A percentile compares a stretch with the other conserved stretches of the same genome.
phyloP scores from a whole-genome alignment of 768 basidiomycete genomes.

The Suillus luteus region DNA sequence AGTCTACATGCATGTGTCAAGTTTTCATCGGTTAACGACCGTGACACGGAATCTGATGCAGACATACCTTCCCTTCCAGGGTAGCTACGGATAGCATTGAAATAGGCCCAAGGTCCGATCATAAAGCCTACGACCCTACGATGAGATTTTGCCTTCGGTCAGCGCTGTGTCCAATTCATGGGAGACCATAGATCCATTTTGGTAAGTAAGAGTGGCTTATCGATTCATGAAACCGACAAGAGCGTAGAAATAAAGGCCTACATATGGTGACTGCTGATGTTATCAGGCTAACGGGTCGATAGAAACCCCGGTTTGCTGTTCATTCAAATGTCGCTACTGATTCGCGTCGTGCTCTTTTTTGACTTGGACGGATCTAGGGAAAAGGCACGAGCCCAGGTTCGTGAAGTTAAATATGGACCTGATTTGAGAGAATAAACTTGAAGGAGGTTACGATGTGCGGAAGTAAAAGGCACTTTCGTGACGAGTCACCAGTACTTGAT shows the following conservation, averaged over 20 bases:
- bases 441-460: not conserved
- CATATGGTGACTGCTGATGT: not conserved
- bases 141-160: not conserved
- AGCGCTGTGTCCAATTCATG: not conserved
- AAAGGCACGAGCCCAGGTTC: not conserved
- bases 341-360: not conserved
- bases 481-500: not conserved
- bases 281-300: not conserved
- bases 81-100: conserved; percentile 85
- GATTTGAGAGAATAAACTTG: not conserved
- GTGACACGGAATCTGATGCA: conserved; percentile 80
- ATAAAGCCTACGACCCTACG: conserved; percentile 76
- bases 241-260: not conserved
- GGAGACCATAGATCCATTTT: not conserved
- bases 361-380: not conserved
- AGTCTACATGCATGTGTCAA: conserved; percentile 98
- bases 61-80: conserved; percentile 79
- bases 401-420: not conserved
- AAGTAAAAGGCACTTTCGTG: not conserved
- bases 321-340: not conserved
- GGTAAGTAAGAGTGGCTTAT: not conserved
- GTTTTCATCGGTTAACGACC: conserved; percentile 94
- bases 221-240: not conserved
- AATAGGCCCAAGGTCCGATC: conserved; percentile 86
- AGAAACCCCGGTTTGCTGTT: not conserved